These are phyloP conservation scores for Paramecium pentaurelia DNA, from an alignment of 73 alveolate species.

Conservation along the genomic window DNA sequence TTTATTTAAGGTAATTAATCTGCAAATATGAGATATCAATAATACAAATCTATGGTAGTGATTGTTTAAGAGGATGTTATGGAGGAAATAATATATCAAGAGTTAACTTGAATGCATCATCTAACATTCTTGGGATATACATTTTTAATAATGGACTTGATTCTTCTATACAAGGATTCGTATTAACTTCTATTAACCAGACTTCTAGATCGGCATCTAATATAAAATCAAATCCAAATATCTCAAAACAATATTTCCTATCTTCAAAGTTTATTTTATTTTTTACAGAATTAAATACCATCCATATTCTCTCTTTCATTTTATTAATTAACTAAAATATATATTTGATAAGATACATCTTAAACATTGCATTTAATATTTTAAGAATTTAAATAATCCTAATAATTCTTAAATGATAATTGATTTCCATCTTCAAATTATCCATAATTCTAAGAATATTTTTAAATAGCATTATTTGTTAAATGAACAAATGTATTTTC, in stretches of 20 bases:
- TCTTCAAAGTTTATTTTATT: conserved; percentile 65
- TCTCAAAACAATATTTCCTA: conserved; percentile 76
- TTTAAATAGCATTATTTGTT: conserved; percentile 83
- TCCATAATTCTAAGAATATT: conserved; percentile 82
- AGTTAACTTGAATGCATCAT: conserved; percentile 74
- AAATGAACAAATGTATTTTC: conserved; percentile 73
- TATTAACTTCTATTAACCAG: conserved; percentile 82
- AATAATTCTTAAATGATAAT: conserved; percentile 78
- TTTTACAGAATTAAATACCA: conserved; percentile 50
- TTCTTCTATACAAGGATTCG: conserved; percentile 79
- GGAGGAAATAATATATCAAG: conserved; percentile 74
- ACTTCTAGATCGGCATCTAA: conserved; percentile 72
- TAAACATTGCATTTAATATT: conserved; percentile 63
- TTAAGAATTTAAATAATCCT: conserved; percentile 67
- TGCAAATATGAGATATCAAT: background rate
- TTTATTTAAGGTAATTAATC: conserved; percentile 46
- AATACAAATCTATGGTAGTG: conserved; percentile 33
- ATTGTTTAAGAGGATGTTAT: background rate
- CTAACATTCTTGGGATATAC: conserved; percentile 70
- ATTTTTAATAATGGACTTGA: conserved; percentile 62
- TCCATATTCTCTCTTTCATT: conserved; percentile 58
- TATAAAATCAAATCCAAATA: conserved; percentile 82
- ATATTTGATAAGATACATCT: background rate
- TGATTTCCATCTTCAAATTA: conserved; percentile 90
- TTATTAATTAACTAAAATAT: conserved; percentile 58